Evolutionary conservation across 2,329 filamentous ascomycete species (phyloP).

Genomic region (Sporothrix inflata): DNA sequence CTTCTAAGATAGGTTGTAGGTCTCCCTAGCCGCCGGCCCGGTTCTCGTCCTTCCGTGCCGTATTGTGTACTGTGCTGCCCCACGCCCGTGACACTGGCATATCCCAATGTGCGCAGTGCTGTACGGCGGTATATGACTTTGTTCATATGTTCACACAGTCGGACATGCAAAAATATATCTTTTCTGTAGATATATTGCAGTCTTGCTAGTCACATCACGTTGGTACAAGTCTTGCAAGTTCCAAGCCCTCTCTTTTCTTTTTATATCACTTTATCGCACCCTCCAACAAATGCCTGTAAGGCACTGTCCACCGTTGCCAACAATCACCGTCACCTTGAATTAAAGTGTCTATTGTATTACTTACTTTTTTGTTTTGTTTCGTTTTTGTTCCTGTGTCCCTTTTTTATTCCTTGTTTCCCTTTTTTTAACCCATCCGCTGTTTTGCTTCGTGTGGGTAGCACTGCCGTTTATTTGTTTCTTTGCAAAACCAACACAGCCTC

Average conservation of each 20-base stretch:
- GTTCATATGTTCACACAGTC: neutral
- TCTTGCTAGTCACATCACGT: neutral
- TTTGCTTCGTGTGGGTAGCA: neutral
- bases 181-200: slow-evolving; percentile 5
- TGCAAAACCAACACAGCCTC: neutral
- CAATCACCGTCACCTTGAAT: neutral
- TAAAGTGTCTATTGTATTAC: neutral
- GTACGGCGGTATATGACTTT: neutral
- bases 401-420: neutral
- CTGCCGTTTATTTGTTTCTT: neutral
- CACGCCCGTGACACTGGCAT: neutral
- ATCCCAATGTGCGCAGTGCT: neutral
- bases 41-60: slow-evolving; percentile 8
- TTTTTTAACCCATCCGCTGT: neutral
- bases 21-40: slow-evolving; percentile 3
- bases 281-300: neutral
- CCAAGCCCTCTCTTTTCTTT: neutral
- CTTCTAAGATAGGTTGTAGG: slow-evolving; percentile 4
- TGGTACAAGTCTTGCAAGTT: neutral
- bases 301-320: neutral
- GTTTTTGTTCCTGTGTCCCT: no score
- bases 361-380: no score
- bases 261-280: neutral
- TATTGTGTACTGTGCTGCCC: neutral
- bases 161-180: neutral